These are phyloP conservation scores for Dichomitus squalens DNA, from an alignment of 1,284 basidiomycete species.

Conservation along the genomic window DNA sequence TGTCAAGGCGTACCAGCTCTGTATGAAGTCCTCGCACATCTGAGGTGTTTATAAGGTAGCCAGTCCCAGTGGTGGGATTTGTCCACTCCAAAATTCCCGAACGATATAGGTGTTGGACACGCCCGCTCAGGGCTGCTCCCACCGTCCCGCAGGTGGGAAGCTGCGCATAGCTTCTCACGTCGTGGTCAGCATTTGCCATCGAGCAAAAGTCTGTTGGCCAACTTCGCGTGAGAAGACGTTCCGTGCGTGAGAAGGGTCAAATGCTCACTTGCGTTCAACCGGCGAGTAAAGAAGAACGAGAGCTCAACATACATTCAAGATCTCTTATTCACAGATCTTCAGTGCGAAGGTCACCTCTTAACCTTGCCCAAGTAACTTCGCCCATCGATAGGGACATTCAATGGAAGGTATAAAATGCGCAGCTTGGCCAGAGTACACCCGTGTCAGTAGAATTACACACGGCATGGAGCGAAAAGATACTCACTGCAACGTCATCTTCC, in stretches of 20 bases:
- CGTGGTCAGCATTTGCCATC: background rate
- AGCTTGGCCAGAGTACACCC: too few species aligned
- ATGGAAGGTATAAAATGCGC: too few species aligned
- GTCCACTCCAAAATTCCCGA: slow-evolving; percentile 7
- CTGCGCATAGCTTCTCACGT: slow-evolving; percentile 13
- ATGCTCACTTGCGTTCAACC: background rate
- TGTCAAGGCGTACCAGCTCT: slow-evolving; percentile 6
- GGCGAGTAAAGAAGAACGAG: too few species aligned
- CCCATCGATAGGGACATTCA: too few species aligned
- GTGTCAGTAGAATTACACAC: too few species aligned
- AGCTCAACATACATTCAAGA: too few species aligned
- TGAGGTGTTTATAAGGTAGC: slow-evolving; percentile 12
- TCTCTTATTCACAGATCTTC: too few species aligned
- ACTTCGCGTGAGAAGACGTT: slow-evolving; percentile 17
- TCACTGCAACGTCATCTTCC: too few species aligned
- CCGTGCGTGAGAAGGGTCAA: slow-evolving; percentile 11
- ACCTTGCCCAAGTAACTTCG: too few species aligned
- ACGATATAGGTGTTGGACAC: background rate
- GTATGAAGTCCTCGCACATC: background rate
- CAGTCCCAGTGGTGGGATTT: slow-evolving; percentile 19
- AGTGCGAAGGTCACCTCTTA: too few species aligned
- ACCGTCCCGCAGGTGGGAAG: slow-evolving; percentile 3
- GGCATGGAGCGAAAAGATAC: too few species aligned
- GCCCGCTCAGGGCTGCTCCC: slow-evolving; percentile 4
- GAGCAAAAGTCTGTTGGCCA: slow-evolving; percentile 7